Evolutionary conservation across 768 basidiomycete genomes (phyloP).

Genomic region (Pulveroboletus ravenelii): DNA sequence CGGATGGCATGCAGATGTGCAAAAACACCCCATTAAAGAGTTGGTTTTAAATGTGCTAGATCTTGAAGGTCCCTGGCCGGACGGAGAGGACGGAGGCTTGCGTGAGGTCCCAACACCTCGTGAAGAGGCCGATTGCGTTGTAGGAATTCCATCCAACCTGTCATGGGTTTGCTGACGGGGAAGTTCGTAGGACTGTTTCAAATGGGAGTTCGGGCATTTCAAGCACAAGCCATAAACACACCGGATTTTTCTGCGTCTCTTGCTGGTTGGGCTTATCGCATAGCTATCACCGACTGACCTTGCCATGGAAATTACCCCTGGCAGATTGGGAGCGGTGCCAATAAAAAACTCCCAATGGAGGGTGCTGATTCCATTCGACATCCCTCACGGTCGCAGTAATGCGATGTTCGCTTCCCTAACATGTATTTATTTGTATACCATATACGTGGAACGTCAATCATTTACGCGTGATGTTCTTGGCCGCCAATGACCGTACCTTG

Average conservation of each 20-base stretch:
- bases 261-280: slow-evolving; percentile 1
- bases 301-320: too few relatives aligned
- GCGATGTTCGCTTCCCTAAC: not conserved
- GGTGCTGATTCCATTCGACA: not conserved
- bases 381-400: not conserved
- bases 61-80: slow-evolving; percentile 40
- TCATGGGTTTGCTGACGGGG: not conserved
- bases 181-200: slow-evolving; percentile 62
- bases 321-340: too few relatives aligned
- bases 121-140: slow-evolving; percentile 63
- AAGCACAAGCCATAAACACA: slow-evolving; percentile 18
- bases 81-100: slow-evolving; percentile 31
- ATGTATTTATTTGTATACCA: slow-evolving; percentile 3
- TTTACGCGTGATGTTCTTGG: slow-evolving; percentile 30
- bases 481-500: slow-evolving; percentile 80
- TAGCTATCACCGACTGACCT: not conserved
- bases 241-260: not conserved
- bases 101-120: slow-evolving; percentile 53
- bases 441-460: slow-evolving; percentile 1
- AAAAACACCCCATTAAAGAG: slow-evolving; percentile 51
- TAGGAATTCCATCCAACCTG: slow-evolving; percentile 24
- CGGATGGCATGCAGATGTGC: slow-evolving; percentile 56
- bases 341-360: not conserved
- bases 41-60: slow-evolving; percentile 52
- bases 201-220: slow-evolving; percentile 66